A percentile compares a stretch with the other conserved stretches of the same genome.
Evolutionary conservation across 2,329 filamentous ascomycete species (phyloP).

Genomic region (Paraphoma sp.): DNA sequence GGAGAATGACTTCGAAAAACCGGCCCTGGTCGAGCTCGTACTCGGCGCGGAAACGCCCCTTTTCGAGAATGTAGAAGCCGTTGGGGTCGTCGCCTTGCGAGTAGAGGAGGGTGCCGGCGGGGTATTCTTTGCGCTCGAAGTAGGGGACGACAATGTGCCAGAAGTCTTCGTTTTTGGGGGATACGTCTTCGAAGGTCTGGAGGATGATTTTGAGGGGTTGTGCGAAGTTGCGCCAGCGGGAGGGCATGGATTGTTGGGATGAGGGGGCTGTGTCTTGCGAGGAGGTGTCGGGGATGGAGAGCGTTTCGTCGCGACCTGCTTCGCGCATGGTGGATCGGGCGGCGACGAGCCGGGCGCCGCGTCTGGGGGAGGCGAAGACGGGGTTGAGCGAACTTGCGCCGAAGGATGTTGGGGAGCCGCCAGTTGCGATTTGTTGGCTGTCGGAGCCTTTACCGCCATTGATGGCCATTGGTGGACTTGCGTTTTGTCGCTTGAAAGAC

Average conservation of each 20-base stretch:
- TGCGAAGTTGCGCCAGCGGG: slow-evolving; percentile 84
- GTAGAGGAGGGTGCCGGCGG: slow-evolving; percentile 77
- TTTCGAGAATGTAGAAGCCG: slow-evolving; percentile 90
- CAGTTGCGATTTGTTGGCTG: slow-evolving; percentile 17
- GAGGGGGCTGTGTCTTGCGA: slow-evolving; percentile 14
- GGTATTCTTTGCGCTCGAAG: slow-evolving; percentile 73
- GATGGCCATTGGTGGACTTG: slow-evolving; percentile 45
- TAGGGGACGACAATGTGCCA: slow-evolving; percentile 84
- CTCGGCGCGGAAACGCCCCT: slow-evolving; percentile 86
- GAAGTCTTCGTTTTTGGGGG: slow-evolving; percentile 87
- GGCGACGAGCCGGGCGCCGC: slow-evolving; percentile 76
- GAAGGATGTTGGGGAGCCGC: slow-evolving; percentile 32
- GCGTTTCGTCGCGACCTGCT: slow-evolving; percentile 12
- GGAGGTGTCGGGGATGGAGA: slow-evolving; percentile 20
- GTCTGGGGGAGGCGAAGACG: slow-evolving; percentile 77
- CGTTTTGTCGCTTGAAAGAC: slow-evolving; percentile 52
- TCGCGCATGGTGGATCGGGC: slow-evolving; percentile 78
- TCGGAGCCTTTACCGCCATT: slow-evolving; percentile 16
- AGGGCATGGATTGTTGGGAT: slow-evolving; percentile 25
- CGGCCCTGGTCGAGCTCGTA: slow-evolving; percentile 89
- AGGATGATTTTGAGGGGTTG: slow-evolving; percentile 91
- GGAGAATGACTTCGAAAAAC: slow-evolving; percentile 89
- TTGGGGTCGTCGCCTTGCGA: slow-evolving; percentile 74
- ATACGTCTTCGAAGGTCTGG: slow-evolving; percentile 92
- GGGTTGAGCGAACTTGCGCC: slow-evolving; percentile 55